Evolutionary conservation across 805 yeast genomes (phyloP), one percentile per base, ranked within the genome.

Genomic region (Blastobotrys muscicola): DNA sequence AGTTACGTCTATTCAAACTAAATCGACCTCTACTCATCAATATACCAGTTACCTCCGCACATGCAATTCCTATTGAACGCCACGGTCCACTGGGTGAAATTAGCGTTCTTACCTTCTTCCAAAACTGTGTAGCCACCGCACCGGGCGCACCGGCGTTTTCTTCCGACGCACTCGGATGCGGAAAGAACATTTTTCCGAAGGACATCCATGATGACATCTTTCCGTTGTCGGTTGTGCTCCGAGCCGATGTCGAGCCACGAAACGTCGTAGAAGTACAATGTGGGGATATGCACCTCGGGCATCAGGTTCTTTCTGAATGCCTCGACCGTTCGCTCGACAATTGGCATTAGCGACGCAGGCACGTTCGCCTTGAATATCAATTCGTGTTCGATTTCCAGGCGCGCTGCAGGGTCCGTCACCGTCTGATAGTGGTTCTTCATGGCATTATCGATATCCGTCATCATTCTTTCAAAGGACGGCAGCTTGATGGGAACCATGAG

Each of bases 11-110:
- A 34, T 6, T 10, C n/a, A n/a, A n/a, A n/a, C n/a, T n/a, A n/a
- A n/a, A n/a, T n/a, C n/a, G n/a, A n/a, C n/a, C n/a, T 15, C 9
- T 23, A 36, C 13, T 34, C 11, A n/a, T 35, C 32, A 9, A 9
- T n/a, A 29, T 45, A 52, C 90, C 90, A 82, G 3, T 78, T 71
- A 33, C 85, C 82, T 0, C 92, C 92, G 60, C 94, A 84, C 31
- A 83, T 65, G 61, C 94, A 84, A 20, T 76, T 76, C 48, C 87
- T 67, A 51, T 81, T 87, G 57, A 77, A 80, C 1, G 81, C 79
- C 64, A 76, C 67, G 0, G 82, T 72, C 82, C 85, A 66, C 49
- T 43, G 67, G 43, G 47, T 53, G 48, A 58, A 50, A 45, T 34
- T 26, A 46, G 48, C 11, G 64, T 66, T 14, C 48, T 47, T 47